A percentile compares a stretch with the other conserved stretches of the same genome.
Evolutionary conservation across 2,329 filamentous ascomycete species (phyloP).

Genomic region (Neopestalotiopsis clavispora): DNA sequence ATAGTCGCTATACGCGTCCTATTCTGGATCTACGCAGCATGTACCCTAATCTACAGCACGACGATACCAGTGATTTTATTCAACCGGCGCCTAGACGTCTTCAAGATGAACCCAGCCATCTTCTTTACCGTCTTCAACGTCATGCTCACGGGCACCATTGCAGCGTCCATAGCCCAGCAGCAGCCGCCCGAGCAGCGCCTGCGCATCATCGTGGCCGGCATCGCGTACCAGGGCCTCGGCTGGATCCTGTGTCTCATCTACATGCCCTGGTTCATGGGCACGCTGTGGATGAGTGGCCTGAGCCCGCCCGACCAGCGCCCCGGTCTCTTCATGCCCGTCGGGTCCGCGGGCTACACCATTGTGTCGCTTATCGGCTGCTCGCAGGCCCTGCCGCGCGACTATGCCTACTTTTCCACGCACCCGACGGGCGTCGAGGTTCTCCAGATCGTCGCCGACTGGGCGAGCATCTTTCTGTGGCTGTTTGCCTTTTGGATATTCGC

Average conservation of each 20-base stretch:
- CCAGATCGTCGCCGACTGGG: constrained; percentile 18
- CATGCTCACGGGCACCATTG: constrained; percentile 67
- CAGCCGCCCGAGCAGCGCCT: constrained; percentile 54
- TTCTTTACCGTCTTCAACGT: constrained; percentile 67
- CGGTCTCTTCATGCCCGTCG: constrained; percentile 69
- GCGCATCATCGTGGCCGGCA: constrained; percentile 60
- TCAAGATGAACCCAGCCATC: constrained; percentile 65
- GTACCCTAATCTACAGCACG: constrained; percentile 57
- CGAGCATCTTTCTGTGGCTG: constrained; percentile 22
- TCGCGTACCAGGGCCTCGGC: constrained; percentile 66
- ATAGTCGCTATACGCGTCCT: constrained; percentile 54
- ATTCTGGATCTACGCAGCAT: constrained; percentile 66
- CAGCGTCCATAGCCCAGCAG: constrained; percentile 52
- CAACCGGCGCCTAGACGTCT: constrained; percentile 47
- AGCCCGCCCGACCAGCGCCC: constrained; percentile 55
- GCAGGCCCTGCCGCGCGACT: constrained; percentile 17
- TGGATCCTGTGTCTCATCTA: constrained; percentile 62
- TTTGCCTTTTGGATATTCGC: constrained; percentile 24
- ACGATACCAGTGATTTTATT: constrained; percentile 64
- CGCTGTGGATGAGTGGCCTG: constrained; percentile 60
- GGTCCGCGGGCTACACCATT: constrained; percentile 21
- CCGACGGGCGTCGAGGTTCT: constrained; percentile 18
- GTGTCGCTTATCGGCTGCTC: constrained; percentile 24
- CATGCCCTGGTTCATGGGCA: constrained; percentile 63
- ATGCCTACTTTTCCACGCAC: constrained; percentile 21